phyloP scores from a whole-genome alignment of 768 basidiomycete genomes.

The Hortiboletus flavorubellus region DNA sequence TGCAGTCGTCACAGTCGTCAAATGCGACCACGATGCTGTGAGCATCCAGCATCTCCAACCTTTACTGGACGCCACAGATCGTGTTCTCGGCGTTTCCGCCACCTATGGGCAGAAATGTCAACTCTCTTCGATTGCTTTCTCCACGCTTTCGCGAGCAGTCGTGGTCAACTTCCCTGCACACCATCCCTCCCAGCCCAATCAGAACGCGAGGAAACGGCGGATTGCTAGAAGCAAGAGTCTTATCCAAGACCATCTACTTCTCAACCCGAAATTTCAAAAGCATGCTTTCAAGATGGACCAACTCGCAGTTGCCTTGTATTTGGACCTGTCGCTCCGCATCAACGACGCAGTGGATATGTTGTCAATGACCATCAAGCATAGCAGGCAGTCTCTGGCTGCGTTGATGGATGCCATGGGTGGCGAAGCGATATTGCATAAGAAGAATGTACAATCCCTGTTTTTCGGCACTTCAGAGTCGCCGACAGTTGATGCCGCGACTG shows the following conservation, averaged over 20 bases:
- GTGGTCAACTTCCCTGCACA: conserved; percentile 30
- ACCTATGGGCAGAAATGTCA: conserved; percentile 35
- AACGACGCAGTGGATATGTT: conserved; percentile 40
- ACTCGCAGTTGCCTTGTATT: conserved; percentile 37
- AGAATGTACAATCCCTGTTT: conserved; percentile 31
- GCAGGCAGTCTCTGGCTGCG: conserved; percentile 34
- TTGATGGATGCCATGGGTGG: conserved; percentile 40
- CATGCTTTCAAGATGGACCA: conserved; percentile 47
- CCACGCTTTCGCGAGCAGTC: conserved; percentile 35
- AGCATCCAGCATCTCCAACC: conserved; percentile 18
- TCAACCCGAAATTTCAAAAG: conserved; percentile 29
- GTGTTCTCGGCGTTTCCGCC: conserved; percentile 42
- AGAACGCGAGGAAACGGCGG: background rate
- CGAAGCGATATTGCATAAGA: conserved; percentile 26
- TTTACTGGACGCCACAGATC: conserved; percentile 28
- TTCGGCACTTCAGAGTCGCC: conserved; percentile 10
- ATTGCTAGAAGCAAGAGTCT: conserved; percentile 15
- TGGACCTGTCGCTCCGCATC: conserved; percentile 38
- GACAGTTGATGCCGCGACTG: conserved; percentile 9
- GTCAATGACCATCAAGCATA: conserved; percentile 23
- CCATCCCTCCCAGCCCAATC: conserved; percentile 4
- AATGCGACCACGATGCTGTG: conserved; percentile 28
- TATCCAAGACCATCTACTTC: conserved; percentile 34
- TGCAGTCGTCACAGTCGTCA: conserved; percentile 28
- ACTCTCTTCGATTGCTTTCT: conserved; percentile 39